A percentile compares a stretch with the other conserved stretches of the same genome.
These are phyloP conservation scores for Allium cepa DNA, from an alignment of 106 monocot genomes.

Conservation along the genomic window DNA sequence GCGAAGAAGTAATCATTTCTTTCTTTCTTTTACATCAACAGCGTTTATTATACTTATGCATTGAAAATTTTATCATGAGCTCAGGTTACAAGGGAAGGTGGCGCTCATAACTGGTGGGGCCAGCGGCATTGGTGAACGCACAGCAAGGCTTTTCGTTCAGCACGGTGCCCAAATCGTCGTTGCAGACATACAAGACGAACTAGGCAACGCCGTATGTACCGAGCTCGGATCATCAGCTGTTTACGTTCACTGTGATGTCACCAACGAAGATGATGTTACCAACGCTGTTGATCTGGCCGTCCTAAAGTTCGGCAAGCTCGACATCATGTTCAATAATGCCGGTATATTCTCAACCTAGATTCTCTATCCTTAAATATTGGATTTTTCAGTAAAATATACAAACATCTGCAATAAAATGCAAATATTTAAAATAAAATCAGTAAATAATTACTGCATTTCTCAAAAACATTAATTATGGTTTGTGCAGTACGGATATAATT, in stretches of 20 bases:
- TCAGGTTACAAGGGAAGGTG: slow-evolving; percentile 55
- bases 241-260: slow-evolving; percentile 40
- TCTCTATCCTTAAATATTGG: too few relatives aligned
- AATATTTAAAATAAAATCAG: too few relatives aligned
- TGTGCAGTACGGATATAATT: too few relatives aligned
- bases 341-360: slow-evolving; percentile 1
- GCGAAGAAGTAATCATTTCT: too few relatives aligned
- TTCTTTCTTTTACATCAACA: too few relatives aligned
- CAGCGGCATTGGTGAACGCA: slow-evolving; percentile 54
- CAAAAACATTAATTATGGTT: too few relatives aligned
- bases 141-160: slow-evolving; percentile 31
- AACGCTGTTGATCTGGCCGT: slow-evolving; percentile 24
- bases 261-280: slow-evolving; percentile 24
- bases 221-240: slow-evolving; percentile 18
- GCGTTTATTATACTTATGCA: too few relatives aligned
- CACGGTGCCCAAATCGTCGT: slow-evolving; percentile 49
- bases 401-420: too few relatives aligned
- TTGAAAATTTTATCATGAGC: too few relatives aligned
- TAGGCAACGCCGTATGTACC: slow-evolving; percentile 21
- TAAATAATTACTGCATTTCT: too few relatives aligned
- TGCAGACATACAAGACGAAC: slow-evolving; percentile 46
- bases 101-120: slow-evolving; percentile 67
- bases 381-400: too few relatives aligned
- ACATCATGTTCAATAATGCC: slow-evolving; percentile 45
- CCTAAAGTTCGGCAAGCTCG: slow-evolving; percentile 21